These are phyloP conservation scores for Fraxinus albicans DNA, from an alignment of 305 asterid species.

Conservation along the genomic window DNA sequence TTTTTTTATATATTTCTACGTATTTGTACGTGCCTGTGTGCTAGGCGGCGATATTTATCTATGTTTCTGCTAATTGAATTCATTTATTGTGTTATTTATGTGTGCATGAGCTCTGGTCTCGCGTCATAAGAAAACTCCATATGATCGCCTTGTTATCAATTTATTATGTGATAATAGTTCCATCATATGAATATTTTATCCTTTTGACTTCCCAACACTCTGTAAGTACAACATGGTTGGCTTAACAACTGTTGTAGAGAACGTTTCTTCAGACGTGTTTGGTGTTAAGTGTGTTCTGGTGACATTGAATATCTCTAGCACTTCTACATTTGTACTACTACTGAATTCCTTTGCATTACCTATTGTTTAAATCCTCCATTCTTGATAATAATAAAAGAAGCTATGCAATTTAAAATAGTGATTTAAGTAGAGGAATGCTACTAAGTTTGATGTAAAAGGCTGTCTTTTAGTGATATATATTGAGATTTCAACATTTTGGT, in stretches of 20 bases:
- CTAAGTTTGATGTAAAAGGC: neutral
- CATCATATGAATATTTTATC: neutral
- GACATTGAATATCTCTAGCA: neutral
- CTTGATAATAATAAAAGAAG: neutral
- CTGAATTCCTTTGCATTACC: neutral
- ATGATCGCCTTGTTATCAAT: no score
- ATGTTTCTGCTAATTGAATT: neutral
- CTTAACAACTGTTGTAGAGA: neutral
- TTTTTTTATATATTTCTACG: no score
- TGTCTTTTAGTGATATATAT: neutral
- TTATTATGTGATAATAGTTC: neutral
- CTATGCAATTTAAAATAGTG: neutral
- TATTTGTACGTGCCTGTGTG: no score
- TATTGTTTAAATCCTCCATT: neutral
- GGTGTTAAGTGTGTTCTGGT: neutral
- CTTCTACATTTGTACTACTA: neutral
- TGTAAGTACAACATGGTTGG: neutral
- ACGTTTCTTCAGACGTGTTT: neutral
- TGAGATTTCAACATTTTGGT: neutral
- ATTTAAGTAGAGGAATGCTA: neutral
- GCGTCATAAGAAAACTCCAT: no score
- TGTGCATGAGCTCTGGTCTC: no score
- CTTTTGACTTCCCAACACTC: neutral
- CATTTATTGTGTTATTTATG: no score
- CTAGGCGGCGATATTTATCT: no score